Evolutionary conservation across 805 yeast genomes (phyloP).

Genomic region (Saturnispora dispora): DNA sequence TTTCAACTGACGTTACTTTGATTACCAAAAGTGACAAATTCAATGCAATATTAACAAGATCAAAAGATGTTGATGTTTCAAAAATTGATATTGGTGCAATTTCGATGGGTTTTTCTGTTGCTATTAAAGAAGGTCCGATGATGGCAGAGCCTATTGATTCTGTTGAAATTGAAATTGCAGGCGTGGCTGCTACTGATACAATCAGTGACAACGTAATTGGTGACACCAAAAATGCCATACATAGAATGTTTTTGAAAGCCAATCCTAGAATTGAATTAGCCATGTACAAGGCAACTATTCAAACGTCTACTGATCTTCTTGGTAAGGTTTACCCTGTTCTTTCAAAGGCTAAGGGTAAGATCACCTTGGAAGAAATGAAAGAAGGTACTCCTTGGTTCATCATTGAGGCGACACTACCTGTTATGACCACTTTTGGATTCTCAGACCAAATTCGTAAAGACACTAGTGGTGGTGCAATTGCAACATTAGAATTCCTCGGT

Average conservation of each 20-base stretch:
- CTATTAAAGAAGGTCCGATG: constrained; percentile 78
- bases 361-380: constrained; percentile 88
- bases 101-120: constrained; percentile 71
- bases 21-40: constrained; percentile 26
- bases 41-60: constrained; percentile 70
- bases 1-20: constrained; percentile 22
- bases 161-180: constrained; percentile 45
- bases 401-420: constrained; percentile 78
- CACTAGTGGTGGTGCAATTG: constrained; percentile 96
- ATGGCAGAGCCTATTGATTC: constrained; percentile 86
- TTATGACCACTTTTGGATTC: constrained; percentile 93
- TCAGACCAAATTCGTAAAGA: constrained; percentile 88
- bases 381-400: constrained; percentile 97
- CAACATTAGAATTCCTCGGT: constrained; percentile 87
- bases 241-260: constrained; percentile 63
- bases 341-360: constrained; percentile 77
- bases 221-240: constrained; percentile 39
- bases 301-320: constrained; percentile 86
- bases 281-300: constrained; percentile 89
- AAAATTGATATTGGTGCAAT: constrained; percentile 7
- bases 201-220: constrained; percentile 13
- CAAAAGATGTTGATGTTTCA: constrained; percentile 10
- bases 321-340: constrained; percentile 95
- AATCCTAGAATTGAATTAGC: constrained; percentile 89
- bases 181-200: constrained; percentile 23